Conservation (phyloP, 2,329 filamentous ascomycete species). For the Verticillium isaacii region DNA sequence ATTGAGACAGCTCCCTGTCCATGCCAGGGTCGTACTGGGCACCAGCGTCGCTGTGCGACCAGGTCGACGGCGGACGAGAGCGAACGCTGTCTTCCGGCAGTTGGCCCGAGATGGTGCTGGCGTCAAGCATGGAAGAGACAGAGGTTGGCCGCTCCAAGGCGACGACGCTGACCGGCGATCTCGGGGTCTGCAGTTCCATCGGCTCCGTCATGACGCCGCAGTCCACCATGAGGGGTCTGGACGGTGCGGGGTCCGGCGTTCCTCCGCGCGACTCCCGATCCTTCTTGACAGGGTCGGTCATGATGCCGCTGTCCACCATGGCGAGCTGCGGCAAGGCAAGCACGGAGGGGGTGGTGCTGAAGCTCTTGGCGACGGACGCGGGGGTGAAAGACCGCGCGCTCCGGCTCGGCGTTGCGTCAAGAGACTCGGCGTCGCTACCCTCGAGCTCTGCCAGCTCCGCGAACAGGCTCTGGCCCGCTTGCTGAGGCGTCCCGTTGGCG, state of each 20-base stretch:
- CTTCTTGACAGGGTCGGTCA: conserved; percentile 54
- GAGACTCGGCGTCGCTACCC: conserved; percentile 68
- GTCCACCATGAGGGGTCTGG: conserved; percentile 32
- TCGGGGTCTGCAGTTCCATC: conserved; percentile 8
- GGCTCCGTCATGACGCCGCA: conserved; percentile 39
- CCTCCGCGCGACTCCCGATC: conserved; percentile 2
- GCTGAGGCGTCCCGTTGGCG: conserved; percentile 42
- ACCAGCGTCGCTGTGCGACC: conserved; percentile 49
- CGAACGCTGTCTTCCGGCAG: conserved; percentile 7
- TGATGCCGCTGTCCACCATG: conserved; percentile 57
- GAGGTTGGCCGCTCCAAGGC: conserved; percentile 29
- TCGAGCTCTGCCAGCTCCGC: conserved; percentile 83
- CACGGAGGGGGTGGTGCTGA: conserved; percentile 40
- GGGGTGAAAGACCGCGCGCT: conserved; percentile 43
- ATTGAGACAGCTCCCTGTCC: conserved; percentile 47
- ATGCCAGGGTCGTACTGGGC: conserved; percentile 47
- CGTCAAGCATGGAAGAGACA: conserved; percentile 34
- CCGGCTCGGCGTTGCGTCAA: conserved; percentile 50
- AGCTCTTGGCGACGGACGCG: conserved; percentile 36
- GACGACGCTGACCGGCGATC: background rate
- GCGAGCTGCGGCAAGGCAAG: conserved; percentile 45
- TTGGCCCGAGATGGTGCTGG: conserved; percentile 8
- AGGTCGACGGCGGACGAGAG: conserved; percentile 39
- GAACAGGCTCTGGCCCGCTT: conserved; percentile 72
- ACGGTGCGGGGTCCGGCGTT: background rate